Evolutionary conservation across 805 yeast genomes (phyloP).

Genomic region (Cyberlindnera veronae): DNA sequence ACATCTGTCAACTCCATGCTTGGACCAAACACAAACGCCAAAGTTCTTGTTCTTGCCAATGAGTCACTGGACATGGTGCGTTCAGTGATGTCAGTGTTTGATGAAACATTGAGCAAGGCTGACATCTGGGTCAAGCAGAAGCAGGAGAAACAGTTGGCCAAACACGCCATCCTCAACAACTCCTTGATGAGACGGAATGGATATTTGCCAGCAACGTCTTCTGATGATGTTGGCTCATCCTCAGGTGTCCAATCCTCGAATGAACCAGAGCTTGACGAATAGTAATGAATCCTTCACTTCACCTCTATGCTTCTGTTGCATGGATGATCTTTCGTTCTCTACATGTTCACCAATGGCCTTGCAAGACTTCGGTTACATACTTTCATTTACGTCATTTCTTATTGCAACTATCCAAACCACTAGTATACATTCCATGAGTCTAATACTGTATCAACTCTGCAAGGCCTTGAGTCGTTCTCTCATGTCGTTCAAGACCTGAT

Average conservation of each 20-base stretch:
- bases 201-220: background rate
- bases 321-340: no score
- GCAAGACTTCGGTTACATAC: no score
- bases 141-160: slow-evolving; percentile 34
- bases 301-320: no score
- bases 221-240: no score
- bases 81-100: slow-evolving; percentile 78
- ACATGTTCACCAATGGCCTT: no score
- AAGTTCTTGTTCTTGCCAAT: slow-evolving; percentile 76
- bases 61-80: slow-evolving; percentile 85
- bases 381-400: no score
- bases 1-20: slow-evolving; percentile 15
- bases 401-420: no score
- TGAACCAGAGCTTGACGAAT: no score
- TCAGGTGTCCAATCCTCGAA: no score
- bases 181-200: slow-evolving; percentile 13
- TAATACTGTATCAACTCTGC: slow-evolving; percentile 46
- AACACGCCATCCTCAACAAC: slow-evolving; percentile 28
- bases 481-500: slow-evolving; percentile 78
- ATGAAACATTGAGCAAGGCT: slow-evolving; percentile 78
- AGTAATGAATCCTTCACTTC: no score
- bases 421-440: background rate
- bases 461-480: slow-evolving; percentile 82
- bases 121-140: slow-evolving; percentile 71
- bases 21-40: slow-evolving; percentile 50